These are phyloP conservation scores for Micromonas commoda DNA, from an alignment of 139 green algal species.

Conservation along the genomic window DNA sequence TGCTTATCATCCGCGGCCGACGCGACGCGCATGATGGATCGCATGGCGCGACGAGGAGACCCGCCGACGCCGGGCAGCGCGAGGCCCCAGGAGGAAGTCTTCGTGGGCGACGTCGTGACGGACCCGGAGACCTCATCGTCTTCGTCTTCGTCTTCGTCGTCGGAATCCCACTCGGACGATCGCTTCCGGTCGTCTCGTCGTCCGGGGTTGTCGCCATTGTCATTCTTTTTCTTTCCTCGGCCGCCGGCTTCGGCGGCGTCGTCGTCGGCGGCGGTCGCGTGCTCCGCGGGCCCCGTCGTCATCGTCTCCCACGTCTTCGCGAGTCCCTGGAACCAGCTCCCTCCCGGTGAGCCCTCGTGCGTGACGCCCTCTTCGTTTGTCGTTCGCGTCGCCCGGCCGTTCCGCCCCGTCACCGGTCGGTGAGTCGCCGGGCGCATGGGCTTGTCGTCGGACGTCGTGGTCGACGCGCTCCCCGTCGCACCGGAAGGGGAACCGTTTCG, in stretches of 20 bases:
- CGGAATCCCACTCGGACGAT: neutral
- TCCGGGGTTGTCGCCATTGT: no score
- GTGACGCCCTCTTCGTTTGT: neutral
- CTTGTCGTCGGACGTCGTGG: neutral
- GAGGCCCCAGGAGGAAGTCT: neutral
- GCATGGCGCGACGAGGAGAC: no score
- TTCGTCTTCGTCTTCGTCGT: slow-evolving; percentile 10
- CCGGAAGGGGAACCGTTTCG: neutral
- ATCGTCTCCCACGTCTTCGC: no score
- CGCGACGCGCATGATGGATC: no score
- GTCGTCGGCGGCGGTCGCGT: no score
- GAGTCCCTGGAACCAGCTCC: no score
- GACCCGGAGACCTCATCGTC: neutral
- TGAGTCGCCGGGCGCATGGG: neutral
- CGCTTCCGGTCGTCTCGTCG: no score
- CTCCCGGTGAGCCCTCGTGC: no score
- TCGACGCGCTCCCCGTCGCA: neutral
- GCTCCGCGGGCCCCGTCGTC: no score
- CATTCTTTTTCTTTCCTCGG: no score
- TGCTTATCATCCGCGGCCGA: neutral
- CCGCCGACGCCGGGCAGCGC: no score
- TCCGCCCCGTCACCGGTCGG: neutral
- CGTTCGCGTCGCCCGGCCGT: neutral
- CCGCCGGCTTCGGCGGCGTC: no score
- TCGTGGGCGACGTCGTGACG: neutral